Base-by-base conservation (phyloP, 2,329 filamentous ascomycete species). In the Tricladium varicosporioides region DNA sequence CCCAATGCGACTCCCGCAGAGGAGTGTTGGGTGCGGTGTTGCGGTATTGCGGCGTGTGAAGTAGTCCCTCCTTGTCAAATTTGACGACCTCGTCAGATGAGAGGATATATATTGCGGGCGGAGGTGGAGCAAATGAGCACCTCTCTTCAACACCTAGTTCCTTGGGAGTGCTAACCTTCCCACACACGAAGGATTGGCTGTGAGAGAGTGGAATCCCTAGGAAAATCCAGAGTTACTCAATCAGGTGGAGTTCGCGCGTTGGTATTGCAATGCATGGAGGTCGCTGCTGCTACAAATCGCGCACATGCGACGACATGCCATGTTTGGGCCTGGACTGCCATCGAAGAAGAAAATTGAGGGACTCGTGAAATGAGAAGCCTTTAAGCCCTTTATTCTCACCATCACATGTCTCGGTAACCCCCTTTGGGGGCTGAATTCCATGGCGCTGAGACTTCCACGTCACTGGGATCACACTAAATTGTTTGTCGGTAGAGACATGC, bases 361-460 rank as follows among this genome's bases (percentile, higher is more conserved):
- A 15, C 19, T 15, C 3, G 2, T 47, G 36, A 33, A 53, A 31
- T 45, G 36, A 36, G 50, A 27, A 54, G n/a, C 13, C 13, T 53
- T 51, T 47, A 31, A 47, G 52, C 43, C 49, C 33, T 48, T 48
- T 44, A 42, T 52, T 48, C 1, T 40, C 11, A 48, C 48, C 48
- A 40, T 45, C 36, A 51, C 16, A 48, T 57, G 59, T 61, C 55
- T 60, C 54, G 32, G 44, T 49, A 19, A 18, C n/a, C 15, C 22
- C 33, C 27, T 54, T 13, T 50, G 36, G 48, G 51, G 51, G 54
- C 54, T 51, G 47, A 54, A 54, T 40, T 48, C 32, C 15, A 43
- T 15, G 47, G 19, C 44, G 18, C 53, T 50, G 31, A 54, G 42
- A 31, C 51, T 47, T 43, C 48, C 56, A 54, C 52, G 56, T 49